phyloP scores from a whole-genome alignment of 2,329 filamentous ascomycete species.

The Chlorencoelia australis region DNA sequence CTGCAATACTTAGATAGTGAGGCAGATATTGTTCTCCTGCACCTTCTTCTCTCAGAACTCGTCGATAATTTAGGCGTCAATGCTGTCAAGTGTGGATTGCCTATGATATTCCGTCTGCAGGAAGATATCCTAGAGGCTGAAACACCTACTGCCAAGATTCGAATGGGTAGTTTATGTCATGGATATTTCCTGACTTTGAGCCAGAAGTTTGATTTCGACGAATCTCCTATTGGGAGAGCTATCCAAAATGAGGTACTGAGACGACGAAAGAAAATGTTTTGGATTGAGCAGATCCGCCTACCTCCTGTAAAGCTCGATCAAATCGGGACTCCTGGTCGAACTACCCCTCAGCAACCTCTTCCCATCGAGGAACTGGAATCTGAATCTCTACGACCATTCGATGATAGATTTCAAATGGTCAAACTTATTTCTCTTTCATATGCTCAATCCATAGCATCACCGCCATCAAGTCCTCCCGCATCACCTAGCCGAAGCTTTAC shows the following conservation, averaged over 20 bases:
- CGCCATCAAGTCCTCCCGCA: conserved; percentile 57
- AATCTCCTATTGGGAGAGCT: conserved; percentile 55
- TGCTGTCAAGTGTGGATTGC: conserved; percentile 64
- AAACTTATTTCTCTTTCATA: conserved; percentile 67
- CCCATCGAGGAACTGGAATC: conserved; percentile 44
- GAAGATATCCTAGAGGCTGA: conserved; percentile 66
- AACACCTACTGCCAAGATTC: conserved; percentile 60
- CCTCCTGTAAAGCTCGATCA: conserved; percentile 56
- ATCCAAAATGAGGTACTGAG: conserved; percentile 69
- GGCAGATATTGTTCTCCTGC: conserved; percentile 64
- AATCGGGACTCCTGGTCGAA: conserved; percentile 44
- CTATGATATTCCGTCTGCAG: conserved; percentile 83
- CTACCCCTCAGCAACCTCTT: conserved; percentile 34
- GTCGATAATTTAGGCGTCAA: conserved; percentile 73
- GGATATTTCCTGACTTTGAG: conserved; percentile 79
- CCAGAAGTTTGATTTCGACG: conserved; percentile 68
- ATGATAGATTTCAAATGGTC: conserved; percentile 61
- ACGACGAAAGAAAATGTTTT: conserved; percentile 64
- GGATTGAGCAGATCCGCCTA: conserved; percentile 64
- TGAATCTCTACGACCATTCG: conserved; percentile 63
- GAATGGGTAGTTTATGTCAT: conserved; percentile 74
- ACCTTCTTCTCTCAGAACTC: conserved; percentile 67
- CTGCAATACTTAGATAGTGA: conserved; percentile 64
- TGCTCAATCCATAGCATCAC: conserved; percentile 48
- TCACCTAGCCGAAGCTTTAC: conserved; percentile 58